Conservation (phyloP, 768 basidiomycete genomes). For the Leccinum truebloodii region DNA sequence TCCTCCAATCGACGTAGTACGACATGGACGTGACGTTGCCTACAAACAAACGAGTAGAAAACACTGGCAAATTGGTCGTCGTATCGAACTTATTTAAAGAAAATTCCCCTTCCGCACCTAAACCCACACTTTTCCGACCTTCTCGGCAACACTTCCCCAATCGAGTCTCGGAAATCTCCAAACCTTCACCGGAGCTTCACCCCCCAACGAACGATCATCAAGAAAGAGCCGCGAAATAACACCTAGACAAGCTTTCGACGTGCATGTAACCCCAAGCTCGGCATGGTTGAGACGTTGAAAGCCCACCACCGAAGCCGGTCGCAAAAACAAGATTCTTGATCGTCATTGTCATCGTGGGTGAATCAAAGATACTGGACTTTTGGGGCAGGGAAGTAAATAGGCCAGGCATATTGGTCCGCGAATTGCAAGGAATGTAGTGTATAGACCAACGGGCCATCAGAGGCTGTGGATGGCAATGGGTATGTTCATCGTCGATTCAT, state of each 20-base stretch:
- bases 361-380: conserved; percentile 37
- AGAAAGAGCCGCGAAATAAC: conserved; percentile 47
- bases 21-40: no score
- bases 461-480: neutral
- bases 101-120: neutral
- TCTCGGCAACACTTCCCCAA: neutral
- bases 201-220: neutral
- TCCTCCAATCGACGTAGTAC: no score
- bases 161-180: neutral
- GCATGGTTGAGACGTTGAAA: neutral
- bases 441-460: neutral
- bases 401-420: conserved; percentile 37
- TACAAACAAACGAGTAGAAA: no score
- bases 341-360: conserved; percentile 30
- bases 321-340: conserved; percentile 58
- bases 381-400: conserved; percentile 47
- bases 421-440: neutral
- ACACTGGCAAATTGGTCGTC: no score
- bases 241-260: conserved; percentile 32
- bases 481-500: neutral
- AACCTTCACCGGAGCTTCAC: no score
- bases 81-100: no score
- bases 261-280: neutral
- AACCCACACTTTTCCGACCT: neutral
- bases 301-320: conserved; percentile 50